These are phyloP conservation scores for Sugiyamaella valdiviana DNA, from an alignment of 805 yeast genomes.

Conservation along the genomic window DNA sequence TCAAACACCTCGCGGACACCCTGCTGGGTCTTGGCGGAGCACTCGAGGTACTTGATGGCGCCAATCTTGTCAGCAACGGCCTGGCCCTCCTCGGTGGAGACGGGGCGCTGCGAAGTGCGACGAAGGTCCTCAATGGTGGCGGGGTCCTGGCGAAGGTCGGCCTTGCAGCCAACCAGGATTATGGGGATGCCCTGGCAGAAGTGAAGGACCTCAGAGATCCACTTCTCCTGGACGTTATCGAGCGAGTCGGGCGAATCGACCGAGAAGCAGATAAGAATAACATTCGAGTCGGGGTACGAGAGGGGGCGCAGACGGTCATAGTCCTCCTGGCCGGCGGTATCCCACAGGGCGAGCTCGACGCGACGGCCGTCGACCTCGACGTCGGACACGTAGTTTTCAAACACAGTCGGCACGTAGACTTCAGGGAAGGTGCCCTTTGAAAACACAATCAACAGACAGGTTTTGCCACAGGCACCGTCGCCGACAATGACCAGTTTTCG, in stretches of 20 bases:
- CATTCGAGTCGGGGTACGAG: constrained; percentile 89
- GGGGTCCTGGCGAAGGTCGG: constrained; percentile 79
- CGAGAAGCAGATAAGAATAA: constrained; percentile 84
- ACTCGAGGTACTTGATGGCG: constrained; percentile 79
- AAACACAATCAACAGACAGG: constrained; percentile 78
- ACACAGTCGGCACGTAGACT: constrained; percentile 92
- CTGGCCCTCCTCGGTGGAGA: constrained; percentile 74
- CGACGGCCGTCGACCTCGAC: constrained; percentile 81
- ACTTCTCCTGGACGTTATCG: constrained; percentile 90
- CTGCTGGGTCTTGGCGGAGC: constrained; percentile 86
- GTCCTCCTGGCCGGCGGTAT: constrained; percentile 98
- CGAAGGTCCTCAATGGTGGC: constrained; percentile 67
- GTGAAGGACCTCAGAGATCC: constrained; percentile 90
- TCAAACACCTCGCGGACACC: constrained; percentile 92
- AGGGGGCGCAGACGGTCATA: constrained; percentile 89
- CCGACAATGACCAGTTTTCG: constrained; percentile 85
- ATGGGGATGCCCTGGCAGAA: constrained; percentile 94
- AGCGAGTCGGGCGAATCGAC: constrained; percentile 87
- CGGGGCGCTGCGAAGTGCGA: constrained; percentile 74
- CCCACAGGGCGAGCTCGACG: constrained; percentile 93
- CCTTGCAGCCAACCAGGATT: constrained; percentile 86
- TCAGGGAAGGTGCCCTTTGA: constrained; percentile 90
- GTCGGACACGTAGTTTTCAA: constrained; percentile 96
- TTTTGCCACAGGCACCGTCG: constrained; percentile 97
- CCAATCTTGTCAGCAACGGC: constrained; percentile 85